These are phyloP conservation scores for Punica granatum DNA, from an alignment of 345 rosid genomes.

Conservation along the genomic window DNA sequence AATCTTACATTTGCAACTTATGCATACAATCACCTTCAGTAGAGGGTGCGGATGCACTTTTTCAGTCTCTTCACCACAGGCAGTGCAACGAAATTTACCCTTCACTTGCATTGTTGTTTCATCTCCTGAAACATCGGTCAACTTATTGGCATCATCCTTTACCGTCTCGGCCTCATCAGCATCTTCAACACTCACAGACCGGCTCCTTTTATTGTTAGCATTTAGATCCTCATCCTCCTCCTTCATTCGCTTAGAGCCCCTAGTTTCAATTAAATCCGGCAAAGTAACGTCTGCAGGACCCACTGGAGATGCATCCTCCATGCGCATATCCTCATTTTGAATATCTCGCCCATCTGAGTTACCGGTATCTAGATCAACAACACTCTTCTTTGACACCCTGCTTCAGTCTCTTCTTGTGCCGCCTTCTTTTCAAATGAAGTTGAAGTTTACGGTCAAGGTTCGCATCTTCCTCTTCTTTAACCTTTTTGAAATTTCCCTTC, in stretches of 20 bases:
- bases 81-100: constrained; percentile 61
- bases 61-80: constrained; percentile 50
- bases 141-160: constrained; percentile 21
- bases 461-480: constrained; percentile 95
- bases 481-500: constrained; percentile 67
- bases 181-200: constrained; percentile 26
- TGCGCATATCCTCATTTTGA: constrained; percentile 10
- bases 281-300: constrained; percentile 20
- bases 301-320: constrained; percentile 2
- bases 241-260: constrained; percentile 32
- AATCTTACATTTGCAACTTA: constrained; percentile 71
- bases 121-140: constrained; percentile 23
- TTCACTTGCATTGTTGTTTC: constrained; percentile 14
- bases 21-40: constrained; percentile 78
- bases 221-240: constrained; percentile 32
- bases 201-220: constrained; percentile 34
- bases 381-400: constrained; percentile 21
- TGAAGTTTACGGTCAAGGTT: constrained; percentile 72
- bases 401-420: constrained; percentile 45
- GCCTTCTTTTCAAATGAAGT: constrained; percentile 57
- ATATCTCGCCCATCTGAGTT: constrained; percentile 8
- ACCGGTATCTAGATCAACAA: constrained; percentile 9
- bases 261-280: constrained; percentile 21
- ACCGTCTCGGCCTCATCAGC: constrained; percentile 36
- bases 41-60: constrained; percentile 80